These are phyloP conservation scores for Cyphellophora europaea DNA, from an alignment of 2,329 filamentous ascomycete genomes.

Conservation along the genomic window DNA sequence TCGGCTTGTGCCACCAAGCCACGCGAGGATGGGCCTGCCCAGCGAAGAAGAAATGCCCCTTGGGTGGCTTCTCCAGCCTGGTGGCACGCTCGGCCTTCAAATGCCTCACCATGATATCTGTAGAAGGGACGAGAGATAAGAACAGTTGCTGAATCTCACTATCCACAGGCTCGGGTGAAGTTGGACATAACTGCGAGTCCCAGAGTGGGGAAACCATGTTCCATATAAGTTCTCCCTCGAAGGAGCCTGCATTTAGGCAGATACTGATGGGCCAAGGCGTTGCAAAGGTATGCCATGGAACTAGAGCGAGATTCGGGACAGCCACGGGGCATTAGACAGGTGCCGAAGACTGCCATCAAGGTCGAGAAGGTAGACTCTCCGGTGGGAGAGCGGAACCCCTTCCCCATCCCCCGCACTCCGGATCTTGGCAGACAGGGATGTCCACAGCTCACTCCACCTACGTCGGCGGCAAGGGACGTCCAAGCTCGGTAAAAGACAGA, in stretches of 20 bases:
- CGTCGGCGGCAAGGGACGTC: too few relatives aligned
- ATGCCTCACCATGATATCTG: not conserved
- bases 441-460: too few relatives aligned
- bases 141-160: not conserved
- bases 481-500: too few relatives aligned
- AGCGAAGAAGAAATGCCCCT: constrained; percentile 21
- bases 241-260: not conserved
- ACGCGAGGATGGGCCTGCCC: constrained; percentile 20
- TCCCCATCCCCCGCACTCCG: not conserved
- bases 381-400: not conserved
- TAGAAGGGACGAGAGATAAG: not conserved
- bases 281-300: not conserved
- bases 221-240: not conserved
- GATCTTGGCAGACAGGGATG: not conserved
- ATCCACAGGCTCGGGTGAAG: not conserved
- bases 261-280: not conserved
- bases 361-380: not conserved
- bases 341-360: not conserved
- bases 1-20: constrained; percentile 21
- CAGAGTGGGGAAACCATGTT: not conserved
- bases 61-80: constrained; percentile 9
- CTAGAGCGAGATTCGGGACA: not conserved
- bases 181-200: not conserved
- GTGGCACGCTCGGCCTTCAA: not conserved
- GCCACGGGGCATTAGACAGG: not conserved